phyloP scores from a whole-genome alignment of 2,329 filamentous ascomycete genomes.

The Cladosporium austrohemisphaericum region DNA sequence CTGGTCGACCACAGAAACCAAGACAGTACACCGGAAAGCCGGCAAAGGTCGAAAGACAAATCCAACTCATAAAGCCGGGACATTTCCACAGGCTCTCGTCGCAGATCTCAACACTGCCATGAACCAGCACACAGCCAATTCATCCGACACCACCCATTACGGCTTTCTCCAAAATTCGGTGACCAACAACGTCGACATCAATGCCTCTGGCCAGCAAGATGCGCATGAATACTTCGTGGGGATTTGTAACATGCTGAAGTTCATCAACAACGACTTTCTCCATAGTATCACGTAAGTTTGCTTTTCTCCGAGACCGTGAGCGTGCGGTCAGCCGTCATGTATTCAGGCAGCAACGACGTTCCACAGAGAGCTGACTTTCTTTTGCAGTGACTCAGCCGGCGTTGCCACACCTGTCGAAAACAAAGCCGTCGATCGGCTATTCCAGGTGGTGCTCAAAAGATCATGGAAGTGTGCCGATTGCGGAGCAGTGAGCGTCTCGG shows the following conservation, averaged over 20 bases:
- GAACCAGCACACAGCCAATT: too few relatives aligned
- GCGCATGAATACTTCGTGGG: conserved; percentile 14
- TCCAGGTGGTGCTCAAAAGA: not conserved
- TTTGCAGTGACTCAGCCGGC: not conserved
- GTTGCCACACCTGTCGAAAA: too few relatives aligned
- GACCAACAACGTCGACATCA: not conserved
- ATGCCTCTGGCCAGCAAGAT: conserved; percentile 11
- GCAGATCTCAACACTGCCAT: too few relatives aligned
- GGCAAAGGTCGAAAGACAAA: too few relatives aligned
- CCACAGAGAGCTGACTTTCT: conserved; percentile 2
- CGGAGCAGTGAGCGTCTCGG: not conserved
- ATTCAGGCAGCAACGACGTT: not conserved
- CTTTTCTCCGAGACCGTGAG: not conserved
- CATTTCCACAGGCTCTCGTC: too few relatives aligned
- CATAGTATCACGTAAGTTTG: not conserved
- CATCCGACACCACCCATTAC: too few relatives aligned
- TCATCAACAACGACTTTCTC: not conserved
- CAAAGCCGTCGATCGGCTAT: not conserved
- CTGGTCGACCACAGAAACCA: conserved; percentile 3
- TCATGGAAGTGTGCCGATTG: conserved; percentile 1
- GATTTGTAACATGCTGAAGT: conserved; percentile 2
- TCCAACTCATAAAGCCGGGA: too few relatives aligned
- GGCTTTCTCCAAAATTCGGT: too few relatives aligned
- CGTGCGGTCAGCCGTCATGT: not conserved
- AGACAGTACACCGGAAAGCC: not conserved